These are phyloP conservation scores for Colletotrichum sp. DNA, from an alignment of 2,329 filamentous ascomycete species.

Conservation along the genomic window DNA sequence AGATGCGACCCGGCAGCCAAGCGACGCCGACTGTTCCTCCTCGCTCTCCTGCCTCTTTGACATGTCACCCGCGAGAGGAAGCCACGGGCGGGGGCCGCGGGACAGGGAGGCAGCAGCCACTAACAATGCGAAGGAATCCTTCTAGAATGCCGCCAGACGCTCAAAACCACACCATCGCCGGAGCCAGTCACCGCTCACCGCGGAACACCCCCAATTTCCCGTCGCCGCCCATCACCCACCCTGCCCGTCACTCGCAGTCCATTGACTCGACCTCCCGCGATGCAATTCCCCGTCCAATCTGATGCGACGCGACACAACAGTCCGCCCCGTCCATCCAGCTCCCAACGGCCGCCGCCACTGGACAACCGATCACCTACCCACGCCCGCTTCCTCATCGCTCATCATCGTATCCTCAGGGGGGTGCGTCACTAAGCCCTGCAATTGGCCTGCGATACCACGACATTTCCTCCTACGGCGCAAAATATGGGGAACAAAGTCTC, in stretches of 20 bases:
- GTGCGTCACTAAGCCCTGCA: not conserved
- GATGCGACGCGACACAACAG: not conserved
- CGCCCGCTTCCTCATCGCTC: not conserved
- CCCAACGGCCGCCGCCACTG: not conserved
- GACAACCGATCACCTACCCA: not conserved
- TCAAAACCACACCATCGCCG: conserved; percentile 1
- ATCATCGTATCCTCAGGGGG: not conserved
- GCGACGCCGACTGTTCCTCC: not conserved
- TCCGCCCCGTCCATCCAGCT: not conserved
- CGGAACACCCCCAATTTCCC: not conserved
- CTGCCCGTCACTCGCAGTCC: not conserved
- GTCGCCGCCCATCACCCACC: not conserved
- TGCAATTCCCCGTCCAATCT: not conserved
- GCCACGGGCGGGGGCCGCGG: not conserved
- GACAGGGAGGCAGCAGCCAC: not conserved
- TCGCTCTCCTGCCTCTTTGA: not conserved
- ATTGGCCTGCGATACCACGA: conserved; percentile 10
- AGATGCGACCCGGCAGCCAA: not conserved
- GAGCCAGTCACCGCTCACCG: not conserved
- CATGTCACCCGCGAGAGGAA: not conserved
- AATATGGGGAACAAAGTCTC: conserved; percentile 15
- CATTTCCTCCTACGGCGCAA: not conserved
- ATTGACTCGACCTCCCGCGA: not conserved
- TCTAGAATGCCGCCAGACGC: conserved; percentile 15
- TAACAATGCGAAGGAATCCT: conserved; percentile 4